These are phyloP conservation scores for Vigna angularis DNA, from an alignment of 306 rosid species.

Conservation along the genomic window DNA sequence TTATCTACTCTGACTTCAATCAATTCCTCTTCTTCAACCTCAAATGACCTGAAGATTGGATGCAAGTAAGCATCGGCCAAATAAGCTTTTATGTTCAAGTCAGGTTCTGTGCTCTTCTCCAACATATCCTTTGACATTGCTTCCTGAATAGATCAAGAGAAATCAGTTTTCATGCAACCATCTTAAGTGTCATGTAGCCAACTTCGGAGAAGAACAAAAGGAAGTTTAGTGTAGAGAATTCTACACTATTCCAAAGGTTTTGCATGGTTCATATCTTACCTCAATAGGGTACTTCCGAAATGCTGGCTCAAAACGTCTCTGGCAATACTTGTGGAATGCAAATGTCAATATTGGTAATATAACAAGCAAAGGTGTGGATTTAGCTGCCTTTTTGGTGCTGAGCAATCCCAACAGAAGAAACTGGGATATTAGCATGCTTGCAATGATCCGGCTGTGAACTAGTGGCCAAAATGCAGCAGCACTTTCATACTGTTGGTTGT, in stretches of 20 bases:
- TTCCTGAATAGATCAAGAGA: constrained; percentile 60
- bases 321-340: constrained; percentile 87
- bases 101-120: constrained; percentile 76
- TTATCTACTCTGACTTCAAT: constrained; percentile 78
- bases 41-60: constrained; percentile 87
- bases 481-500: constrained; percentile 92
- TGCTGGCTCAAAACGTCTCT: constrained; percentile 89
- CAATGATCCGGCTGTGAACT: constrained; percentile 91
- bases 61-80: constrained; percentile 92
- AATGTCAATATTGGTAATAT: constrained; percentile 78
- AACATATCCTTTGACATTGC: constrained; percentile 83
- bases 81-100: constrained; percentile 72
- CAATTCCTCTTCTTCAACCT: constrained; percentile 70
- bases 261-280: constrained; percentile 56
- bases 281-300: constrained; percentile 89
- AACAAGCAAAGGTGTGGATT: constrained; percentile 88
- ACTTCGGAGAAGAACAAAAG: constrained; percentile 22
- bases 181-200: not conserved
- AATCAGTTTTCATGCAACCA: constrained; percentile 26
- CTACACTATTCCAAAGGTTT: not conserved
- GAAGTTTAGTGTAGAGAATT: not conserved
- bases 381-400: constrained; percentile 95
- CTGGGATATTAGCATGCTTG: constrained; percentile 92
- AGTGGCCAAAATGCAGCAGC: constrained; percentile 99
- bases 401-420: constrained; percentile 89